Evolutionary conservation across 1,139 yeast genomes (phyloP).

Genomic region (Candida sanyaensis): DNA sequence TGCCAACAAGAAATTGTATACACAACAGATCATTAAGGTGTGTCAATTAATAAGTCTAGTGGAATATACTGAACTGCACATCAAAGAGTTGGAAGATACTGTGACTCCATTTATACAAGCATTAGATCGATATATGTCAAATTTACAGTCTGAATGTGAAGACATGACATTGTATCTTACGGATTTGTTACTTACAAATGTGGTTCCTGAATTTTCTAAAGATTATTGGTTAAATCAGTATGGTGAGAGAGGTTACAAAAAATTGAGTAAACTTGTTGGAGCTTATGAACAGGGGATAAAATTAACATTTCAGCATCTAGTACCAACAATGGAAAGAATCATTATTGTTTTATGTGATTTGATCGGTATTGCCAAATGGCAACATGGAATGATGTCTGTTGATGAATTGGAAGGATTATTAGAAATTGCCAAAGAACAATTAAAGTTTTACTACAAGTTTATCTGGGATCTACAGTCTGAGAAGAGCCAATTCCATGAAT

Average conservation of each 20-base stretch:
- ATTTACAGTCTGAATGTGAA: slow-evolving; percentile 11
- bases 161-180: slow-evolving; percentile 28
- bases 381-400: slow-evolving; percentile 16
- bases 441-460: slow-evolving; percentile 39
- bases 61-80: slow-evolving; percentile 38
- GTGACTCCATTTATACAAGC: slow-evolving; percentile 43
- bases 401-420: slow-evolving; percentile 2
- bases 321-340: slow-evolving; percentile 60
- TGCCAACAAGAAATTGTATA: slow-evolving; percentile 15
- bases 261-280: slow-evolving; percentile 56
- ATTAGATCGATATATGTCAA: slow-evolving; percentile 33
- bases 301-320: slow-evolving; percentile 47
- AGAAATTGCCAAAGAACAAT: slow-evolving; percentile 25
- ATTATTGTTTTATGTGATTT: slow-evolving; percentile 51
- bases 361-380: slow-evolving; percentile 46
- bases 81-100: slow-evolving; percentile 36
- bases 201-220: slow-evolving; percentile 42
- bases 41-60: slow-evolving; percentile 34
- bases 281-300: slow-evolving; percentile 52
- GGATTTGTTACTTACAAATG: slow-evolving; percentile 59
- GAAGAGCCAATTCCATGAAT: slow-evolving; percentile 51
- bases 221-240: slow-evolving; percentile 52
- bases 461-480: slow-evolving; percentile 55
- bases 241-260: slow-evolving; percentile 69
- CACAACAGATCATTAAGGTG: slow-evolving; percentile 26